phyloP scores from a whole-genome alignment of 192 early-diverging fungal species.

The Coemansia sp. region DNA sequence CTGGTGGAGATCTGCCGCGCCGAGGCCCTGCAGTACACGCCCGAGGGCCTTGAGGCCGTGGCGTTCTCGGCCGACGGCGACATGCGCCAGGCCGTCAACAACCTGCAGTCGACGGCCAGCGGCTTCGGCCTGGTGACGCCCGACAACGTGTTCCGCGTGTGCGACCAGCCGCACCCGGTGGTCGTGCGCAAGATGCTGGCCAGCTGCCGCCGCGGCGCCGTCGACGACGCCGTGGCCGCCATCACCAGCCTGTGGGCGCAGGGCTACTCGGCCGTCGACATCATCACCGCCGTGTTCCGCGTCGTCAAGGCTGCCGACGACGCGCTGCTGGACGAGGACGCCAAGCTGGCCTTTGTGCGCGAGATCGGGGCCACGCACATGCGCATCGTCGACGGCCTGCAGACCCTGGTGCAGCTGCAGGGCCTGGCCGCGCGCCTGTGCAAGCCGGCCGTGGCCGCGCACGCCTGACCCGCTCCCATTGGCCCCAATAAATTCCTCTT shows the following conservation, averaged over 20 bases:
- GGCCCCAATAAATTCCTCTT: too few species aligned
- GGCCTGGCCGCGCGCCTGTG: slow-evolving; percentile 72
- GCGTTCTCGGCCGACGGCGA: slow-evolving; percentile 97
- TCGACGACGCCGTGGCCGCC: slow-evolving; percentile 66
- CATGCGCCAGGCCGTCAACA: slow-evolving; percentile 98
- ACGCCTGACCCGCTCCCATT: too few species aligned
- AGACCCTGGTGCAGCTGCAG: slow-evolving; percentile 78
- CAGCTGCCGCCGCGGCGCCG: slow-evolving; percentile 62
- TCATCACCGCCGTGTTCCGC: slow-evolving; percentile 86
- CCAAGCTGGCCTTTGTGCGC: slow-evolving; percentile 82
- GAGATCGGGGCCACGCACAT: slow-evolving; percentile 93
- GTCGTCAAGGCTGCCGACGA: slow-evolving; percentile 74
- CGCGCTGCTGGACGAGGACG: slow-evolving; percentile 69
- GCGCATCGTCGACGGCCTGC: slow-evolving; percentile 84
- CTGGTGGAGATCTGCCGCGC: slow-evolving; percentile 76
- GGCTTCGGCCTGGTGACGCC: slow-evolving; percentile 82
- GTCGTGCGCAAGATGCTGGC: slow-evolving; percentile 69
- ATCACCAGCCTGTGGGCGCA: slow-evolving; percentile 71
- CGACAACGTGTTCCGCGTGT: slow-evolving; percentile 95
- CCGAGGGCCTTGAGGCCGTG: slow-evolving; percentile 87
- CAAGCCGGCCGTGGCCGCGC: slow-evolving; percentile 29
- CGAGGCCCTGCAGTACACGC: slow-evolving; percentile 82
- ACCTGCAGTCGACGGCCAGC: slow-evolving; percentile 84
- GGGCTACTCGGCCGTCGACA: slow-evolving; percentile 87
- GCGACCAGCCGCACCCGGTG: slow-evolving; percentile 94